phyloP scores from a whole-genome alignment of 495 filamentous ascomycete species.

The Neurospora sp. region DNA sequence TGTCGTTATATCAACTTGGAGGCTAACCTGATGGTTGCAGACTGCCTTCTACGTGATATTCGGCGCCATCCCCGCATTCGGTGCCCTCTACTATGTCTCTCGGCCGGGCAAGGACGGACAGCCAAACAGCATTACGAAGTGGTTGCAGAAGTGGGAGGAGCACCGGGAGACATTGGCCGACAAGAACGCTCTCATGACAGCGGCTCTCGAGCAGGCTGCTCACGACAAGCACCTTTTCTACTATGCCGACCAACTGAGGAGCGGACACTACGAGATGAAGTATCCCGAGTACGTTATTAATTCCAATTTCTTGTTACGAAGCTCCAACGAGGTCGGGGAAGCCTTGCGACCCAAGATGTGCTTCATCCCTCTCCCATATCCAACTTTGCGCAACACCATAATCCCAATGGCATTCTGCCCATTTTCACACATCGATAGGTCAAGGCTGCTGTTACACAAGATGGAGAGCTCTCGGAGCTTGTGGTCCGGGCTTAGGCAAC shows the following conservation, averaged over 20 bases:
- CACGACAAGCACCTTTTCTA: slow-evolving; percentile 36
- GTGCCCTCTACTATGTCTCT: slow-evolving; percentile 30
- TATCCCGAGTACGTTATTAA: slow-evolving; percentile 36
- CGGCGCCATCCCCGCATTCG: slow-evolving; percentile 20
- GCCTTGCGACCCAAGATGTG: not conserved
- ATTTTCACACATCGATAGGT: not conserved
- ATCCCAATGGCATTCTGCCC: not conserved
- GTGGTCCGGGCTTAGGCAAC: not conserved
- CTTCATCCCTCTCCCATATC: not conserved
- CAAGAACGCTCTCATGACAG: slow-evolving; percentile 30
- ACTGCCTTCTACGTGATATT: slow-evolving; percentile 29
- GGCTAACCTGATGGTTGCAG: slow-evolving; percentile 16
- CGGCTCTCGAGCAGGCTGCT: slow-evolving; percentile 35
- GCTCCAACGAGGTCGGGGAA: not conserved
- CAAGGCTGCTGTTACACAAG: not conserved
- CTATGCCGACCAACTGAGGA: slow-evolving; percentile 14
- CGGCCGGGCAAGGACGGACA: slow-evolving; percentile 35
- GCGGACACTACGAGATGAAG: slow-evolving; percentile 28
- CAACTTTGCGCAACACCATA: not conserved
- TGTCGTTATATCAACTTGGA: not conserved
- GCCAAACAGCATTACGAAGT: slow-evolving; percentile 21
- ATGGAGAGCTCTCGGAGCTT: not conserved
- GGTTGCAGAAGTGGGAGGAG: slow-evolving; percentile 26
- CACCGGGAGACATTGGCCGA: not conserved
- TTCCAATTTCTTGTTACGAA: not conserved